These are phyloP conservation scores for Fusarium subtropicale DNA, from an alignment of 2,329 filamentous ascomycete genomes.

Conservation along the genomic window DNA sequence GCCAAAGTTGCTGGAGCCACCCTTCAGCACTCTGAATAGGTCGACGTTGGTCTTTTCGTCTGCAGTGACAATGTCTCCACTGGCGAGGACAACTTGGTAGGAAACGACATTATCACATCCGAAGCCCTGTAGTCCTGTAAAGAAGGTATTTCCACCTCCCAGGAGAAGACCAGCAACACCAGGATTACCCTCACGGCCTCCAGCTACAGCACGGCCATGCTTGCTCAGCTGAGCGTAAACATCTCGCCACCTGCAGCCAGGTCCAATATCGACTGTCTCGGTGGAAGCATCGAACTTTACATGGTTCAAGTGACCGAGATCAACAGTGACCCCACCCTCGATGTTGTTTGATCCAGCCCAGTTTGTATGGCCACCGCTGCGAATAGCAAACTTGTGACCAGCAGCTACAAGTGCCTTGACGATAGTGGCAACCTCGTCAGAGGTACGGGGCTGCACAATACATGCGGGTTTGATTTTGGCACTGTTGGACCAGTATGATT, in stretches of 20 bases:
- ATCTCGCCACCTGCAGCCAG: conserved; percentile 14
- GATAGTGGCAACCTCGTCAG: conserved; percentile 15
- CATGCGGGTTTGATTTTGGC: conserved; percentile 32
- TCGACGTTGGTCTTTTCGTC: neutral
- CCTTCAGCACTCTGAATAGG: conserved; percentile 1
- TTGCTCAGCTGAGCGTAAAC: neutral
- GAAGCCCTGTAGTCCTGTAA: conserved; percentile 1
- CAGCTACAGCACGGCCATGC: neutral
- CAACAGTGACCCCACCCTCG: conserved; percentile 5
- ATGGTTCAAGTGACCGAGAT: neutral
- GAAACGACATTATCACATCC: conserved; percentile 11
- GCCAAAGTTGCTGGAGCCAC: conserved; percentile 11
- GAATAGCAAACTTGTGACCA: conserved; percentile 15
- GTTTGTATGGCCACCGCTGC: conserved; percentile 7
- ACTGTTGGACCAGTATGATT: conserved; percentile 38
- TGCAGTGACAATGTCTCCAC: neutral
- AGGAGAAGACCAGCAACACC: conserved; percentile 8
- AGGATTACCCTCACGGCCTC: conserved; percentile 10
- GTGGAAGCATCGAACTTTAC: neutral
- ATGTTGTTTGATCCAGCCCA: conserved; percentile 10
- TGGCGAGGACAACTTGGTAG: neutral
- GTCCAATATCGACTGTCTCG: neutral
- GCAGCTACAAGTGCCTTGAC: conserved; percentile 25
- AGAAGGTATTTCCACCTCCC: conserved; percentile 11
- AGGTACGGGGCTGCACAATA: conserved; percentile 25